Percentiles rank a stretch among this genome's conserved stretches.
Evolutionary conservation across 179 eudicot genomes (phyloP).

Genomic region (Nepenthes alata): DNA sequence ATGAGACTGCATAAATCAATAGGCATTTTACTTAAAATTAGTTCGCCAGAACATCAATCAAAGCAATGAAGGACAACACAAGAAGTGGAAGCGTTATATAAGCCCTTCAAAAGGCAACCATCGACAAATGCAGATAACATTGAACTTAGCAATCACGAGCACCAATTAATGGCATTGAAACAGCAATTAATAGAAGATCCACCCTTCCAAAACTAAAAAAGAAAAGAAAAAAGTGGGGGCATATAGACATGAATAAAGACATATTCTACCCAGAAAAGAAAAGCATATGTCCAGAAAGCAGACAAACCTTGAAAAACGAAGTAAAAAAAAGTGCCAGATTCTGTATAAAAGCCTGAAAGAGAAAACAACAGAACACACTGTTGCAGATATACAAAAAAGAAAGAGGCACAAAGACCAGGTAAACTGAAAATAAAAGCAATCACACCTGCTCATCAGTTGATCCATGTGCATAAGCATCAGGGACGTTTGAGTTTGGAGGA

Average conservation of each 20-base stretch:
- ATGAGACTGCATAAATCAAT: slow-evolving; percentile 54
- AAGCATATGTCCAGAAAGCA: neutral
- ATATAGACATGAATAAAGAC: neutral
- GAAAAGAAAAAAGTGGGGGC: neutral
- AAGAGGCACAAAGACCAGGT: slow-evolving; percentile 4
- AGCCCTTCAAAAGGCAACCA: too few species aligned
- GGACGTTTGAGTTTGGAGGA: slow-evolving; percentile 52
- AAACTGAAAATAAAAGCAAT: neutral
- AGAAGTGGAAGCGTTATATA: neutral
- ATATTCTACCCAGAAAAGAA: too few species aligned
- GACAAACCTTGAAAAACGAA: slow-evolving; percentile 70
- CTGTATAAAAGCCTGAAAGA: slow-evolving; percentile 86
- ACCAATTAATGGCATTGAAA: too few species aligned
- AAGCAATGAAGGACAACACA: neutral
- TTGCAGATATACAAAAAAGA: neutral
- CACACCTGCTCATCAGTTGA: slow-evolving; percentile 84
- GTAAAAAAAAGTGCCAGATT: slow-evolving; percentile 93
- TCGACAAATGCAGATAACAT: too few species aligned
- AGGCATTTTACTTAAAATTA: neutral
- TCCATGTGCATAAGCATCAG: slow-evolving; percentile 88
- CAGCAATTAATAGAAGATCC: neutral
- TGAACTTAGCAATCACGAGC: too few species aligned
- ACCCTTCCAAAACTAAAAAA: neutral
- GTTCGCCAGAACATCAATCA: neutral
- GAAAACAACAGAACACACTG: neutral